phyloP scores from a whole-genome alignment of 192 early-diverging fungal species.

The Coemansia sp. region DNA sequence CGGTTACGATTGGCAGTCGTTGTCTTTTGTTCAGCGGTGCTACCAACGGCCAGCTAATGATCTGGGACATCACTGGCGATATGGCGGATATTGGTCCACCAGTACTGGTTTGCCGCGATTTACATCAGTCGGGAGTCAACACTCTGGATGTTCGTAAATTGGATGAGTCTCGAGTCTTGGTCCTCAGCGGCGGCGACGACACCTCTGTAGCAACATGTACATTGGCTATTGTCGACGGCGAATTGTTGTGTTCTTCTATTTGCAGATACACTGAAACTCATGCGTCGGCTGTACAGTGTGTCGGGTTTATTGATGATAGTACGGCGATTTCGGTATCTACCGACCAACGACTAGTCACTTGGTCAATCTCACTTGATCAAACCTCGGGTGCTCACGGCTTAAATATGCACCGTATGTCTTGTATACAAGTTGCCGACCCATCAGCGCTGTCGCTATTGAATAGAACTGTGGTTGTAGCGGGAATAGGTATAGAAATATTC shows the following conservation, averaged over 20 bases:
- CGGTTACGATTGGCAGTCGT: neutral
- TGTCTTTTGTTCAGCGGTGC: constrained; percentile 22
- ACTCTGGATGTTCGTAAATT: constrained; percentile 49
- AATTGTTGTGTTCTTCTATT: neutral
- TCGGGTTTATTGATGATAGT: neutral
- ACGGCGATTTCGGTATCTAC: constrained; percentile 52
- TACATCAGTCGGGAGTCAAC: constrained; percentile 83
- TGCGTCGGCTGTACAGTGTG: constrained; percentile 70
- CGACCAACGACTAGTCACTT: constrained; percentile 70
- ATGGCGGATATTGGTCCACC: constrained; percentile 17
- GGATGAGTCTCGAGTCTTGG: constrained; percentile 13
- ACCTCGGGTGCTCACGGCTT: neutral
- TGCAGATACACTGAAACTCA: constrained; percentile 54
- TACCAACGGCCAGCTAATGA: constrained; percentile 27
- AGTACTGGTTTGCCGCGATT: constrained; percentile 16
- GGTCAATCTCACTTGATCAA: constrained; percentile 33
- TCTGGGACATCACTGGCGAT: constrained; percentile 23
- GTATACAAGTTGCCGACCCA: constrained; percentile 67
- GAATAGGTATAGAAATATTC: constrained; percentile 64
- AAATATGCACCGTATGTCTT: constrained; percentile 43
- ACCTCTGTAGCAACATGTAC: constrained; percentile 53
- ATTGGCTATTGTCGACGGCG: constrained; percentile 17
- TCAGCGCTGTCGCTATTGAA: constrained; percentile 34
- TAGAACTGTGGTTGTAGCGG: constrained; percentile 51
- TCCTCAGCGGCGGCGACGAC: constrained; percentile 80